A percentile compares a stretch with the other conserved stretches of the same genome.
Evolutionary conservation across 805 yeast genomes (phyloP).

Genomic region (Starmerella sirachaensis): DNA sequence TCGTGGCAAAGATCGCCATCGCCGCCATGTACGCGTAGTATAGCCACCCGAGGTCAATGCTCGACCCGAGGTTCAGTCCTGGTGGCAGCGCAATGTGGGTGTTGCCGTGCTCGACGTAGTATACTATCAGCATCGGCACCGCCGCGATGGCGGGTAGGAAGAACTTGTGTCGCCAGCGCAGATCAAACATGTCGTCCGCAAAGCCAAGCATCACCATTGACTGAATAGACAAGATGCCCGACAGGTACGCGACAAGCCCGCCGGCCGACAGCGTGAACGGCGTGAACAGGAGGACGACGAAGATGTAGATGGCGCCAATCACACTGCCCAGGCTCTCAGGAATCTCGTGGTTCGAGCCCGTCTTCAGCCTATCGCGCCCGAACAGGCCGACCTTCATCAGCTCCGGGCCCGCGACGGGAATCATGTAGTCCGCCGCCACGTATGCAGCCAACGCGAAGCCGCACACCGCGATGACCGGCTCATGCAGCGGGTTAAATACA

Average conservation of each 20-base stretch:
- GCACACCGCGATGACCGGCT: conserved; percentile 12
- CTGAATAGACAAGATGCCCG: conserved; percentile 73
- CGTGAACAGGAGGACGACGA: conserved; percentile 69
- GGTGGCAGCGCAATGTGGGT: conserved; percentile 78
- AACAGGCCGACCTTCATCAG: conserved; percentile 46
- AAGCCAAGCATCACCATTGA: conserved; percentile 76
- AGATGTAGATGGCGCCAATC: conserved; percentile 66
- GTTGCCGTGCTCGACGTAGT: conserved; percentile 86
- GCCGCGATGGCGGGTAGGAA: conserved; percentile 91
- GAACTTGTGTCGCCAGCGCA: conserved; percentile 95
- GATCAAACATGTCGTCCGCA: conserved; percentile 89
- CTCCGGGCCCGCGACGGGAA: conserved; percentile 21
- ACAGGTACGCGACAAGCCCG: conserved; percentile 71
- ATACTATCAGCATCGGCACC: conserved; percentile 79
- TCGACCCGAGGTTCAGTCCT: conserved; percentile 26
- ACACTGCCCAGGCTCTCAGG: conserved; percentile 94
- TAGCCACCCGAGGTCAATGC: conserved; percentile 62
- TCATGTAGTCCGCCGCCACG: conserved; percentile 12
- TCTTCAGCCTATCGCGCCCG: conserved; percentile 75
- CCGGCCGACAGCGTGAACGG: conserved; percentile 42
- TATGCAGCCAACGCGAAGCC: conserved; percentile 19
- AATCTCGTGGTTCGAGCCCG: conserved; percentile 43
- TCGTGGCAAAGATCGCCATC: conserved; percentile 87
- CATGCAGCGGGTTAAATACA: conserved; percentile 14
- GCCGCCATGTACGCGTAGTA: conserved; percentile 87